Evolutionary conservation across 2,329 filamentous ascomycete genomes (phyloP), one percentile per base, ranked within the genome.

Genomic region (Aspergillus vadensis): DNA sequence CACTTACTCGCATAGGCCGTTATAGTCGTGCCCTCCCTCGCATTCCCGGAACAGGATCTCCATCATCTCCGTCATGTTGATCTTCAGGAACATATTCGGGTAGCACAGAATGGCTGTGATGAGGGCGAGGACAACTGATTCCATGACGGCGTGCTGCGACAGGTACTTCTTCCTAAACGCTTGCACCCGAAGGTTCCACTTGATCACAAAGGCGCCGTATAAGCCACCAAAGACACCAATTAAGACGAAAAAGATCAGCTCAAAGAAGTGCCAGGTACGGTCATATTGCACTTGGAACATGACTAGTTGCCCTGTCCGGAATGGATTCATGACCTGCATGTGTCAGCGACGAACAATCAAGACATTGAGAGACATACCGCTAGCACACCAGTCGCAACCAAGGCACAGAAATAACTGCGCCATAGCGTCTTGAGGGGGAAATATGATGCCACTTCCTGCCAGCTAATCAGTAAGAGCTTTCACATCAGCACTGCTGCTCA

Each of bases 21-120:
- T 87, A 68, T 97, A 97, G 72, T 94, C 91, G 73, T 96, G 90
- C 19, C 84, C 88, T 5, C 90, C 92, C 72, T 96, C 91, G 69
- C 95, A 99, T 73, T 99, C 95, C 14, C 91, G 84, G 75, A 99
- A 99, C 10, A 99, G 80, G 64, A 97, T 96, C 74, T 98, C 93
- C 95, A 99, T 98, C 80, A 92, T 97, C 80, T 98, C 94, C 0
- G 95, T 97, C 95, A 99, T 98, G 77, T 99, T 96, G 69, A 98
- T 97, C 58, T 91, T 85, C 59, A 99, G 75, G 66, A 99, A 98
- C 75, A 91, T 92, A 69, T 99, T 99, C 0, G 94, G 95, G 71
- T 96, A 99, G 76, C 94, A 97, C n/a, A 99, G 83, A 23, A 98
- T 83, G 9, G 93, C 95, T 4, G 95, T 99, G 7, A 87, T 84